Evolutionary conservation across 768 basidiomycete species (phyloP), one percentile per base, ranked within the genome.

Genomic region (Lactifluus pinguis): DNA sequence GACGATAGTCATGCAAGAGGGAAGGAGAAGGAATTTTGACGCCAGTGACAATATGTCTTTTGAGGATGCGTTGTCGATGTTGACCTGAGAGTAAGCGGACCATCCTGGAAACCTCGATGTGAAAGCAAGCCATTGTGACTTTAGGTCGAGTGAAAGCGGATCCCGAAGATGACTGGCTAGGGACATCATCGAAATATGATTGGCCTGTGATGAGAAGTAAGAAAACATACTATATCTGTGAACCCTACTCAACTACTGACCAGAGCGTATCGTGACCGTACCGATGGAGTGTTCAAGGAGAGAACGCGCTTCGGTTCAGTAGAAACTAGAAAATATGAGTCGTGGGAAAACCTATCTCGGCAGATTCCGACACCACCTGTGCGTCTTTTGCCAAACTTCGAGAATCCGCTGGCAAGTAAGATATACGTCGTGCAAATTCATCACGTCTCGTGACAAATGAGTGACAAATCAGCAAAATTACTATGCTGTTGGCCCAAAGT

Each of bases 1-100:
- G 61, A 98, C 76, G 13, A 75, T 67, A 34, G 79, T 67, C 0
- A 92, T 92, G 47, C 86, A 77, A 11, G 82, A 77, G 9, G 89
- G 85, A 17, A 76, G 69, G 0, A 81, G 74, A 14, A 93, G 77
- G 8, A 89, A 72, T 34, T 74, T 69, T 6, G 92, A 87, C 41
- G 94, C 73, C 0, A 73, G 76, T 36, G 52, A 45, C 36, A 66
- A 72, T 6, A 65, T 15, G 32, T 66, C 55, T 45, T 19, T 47
- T 2, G 56, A 34, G 0, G 56, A 58, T 38, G 52, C 11, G 25
- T 58, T 47, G 6, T 10, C 39, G 32, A 44, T 30, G 14, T 57
- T 42, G 11, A 32, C 7, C 34, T 57, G 55, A 17, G 11, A 53
- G 25, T 53, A 41, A 29, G 29, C 29, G 39, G 51, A 36, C 51